A percentile compares a stretch with the other conserved stretches of the same genome.
phyloP scores from a whole-genome alignment of 495 filamentous ascomycete species.

The Xylaria castorea region DNA sequence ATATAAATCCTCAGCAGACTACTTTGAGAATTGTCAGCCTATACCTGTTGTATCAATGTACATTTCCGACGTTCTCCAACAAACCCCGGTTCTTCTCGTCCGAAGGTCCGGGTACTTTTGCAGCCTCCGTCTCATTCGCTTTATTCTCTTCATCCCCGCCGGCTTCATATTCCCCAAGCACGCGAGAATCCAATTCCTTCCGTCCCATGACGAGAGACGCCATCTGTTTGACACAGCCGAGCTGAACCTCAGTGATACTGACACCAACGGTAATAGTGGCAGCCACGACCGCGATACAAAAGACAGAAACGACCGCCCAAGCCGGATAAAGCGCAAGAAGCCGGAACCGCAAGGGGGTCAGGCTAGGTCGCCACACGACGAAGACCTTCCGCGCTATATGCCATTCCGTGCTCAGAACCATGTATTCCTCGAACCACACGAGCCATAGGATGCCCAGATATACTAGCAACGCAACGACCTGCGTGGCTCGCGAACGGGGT shows the following conservation, averaged over 20 bases:
- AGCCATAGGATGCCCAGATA: background rate
- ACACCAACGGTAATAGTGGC: background rate
- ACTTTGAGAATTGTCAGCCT: background rate
- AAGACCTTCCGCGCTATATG: background rate
- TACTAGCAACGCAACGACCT: background rate
- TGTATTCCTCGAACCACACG: background rate
- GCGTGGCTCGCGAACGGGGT: background rate
- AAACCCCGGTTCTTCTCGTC: background rate
- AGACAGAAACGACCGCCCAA: background rate
- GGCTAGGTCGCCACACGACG: background rate
- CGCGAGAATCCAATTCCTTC: background rate
- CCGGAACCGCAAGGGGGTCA: background rate
- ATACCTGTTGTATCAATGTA: background rate
- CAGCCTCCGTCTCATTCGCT: background rate
- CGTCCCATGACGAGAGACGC: background rate
- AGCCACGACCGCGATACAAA: background rate
- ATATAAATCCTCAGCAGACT: background rate
- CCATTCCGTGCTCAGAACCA: background rate
- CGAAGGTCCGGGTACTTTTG: background rate
- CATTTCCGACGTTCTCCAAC: background rate
- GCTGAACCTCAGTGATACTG: background rate
- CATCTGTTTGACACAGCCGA: background rate
- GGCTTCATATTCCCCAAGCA: background rate
- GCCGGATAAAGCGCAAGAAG: background rate
- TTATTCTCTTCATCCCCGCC: background rate